Evolutionary conservation across 192 early-diverging fungal species (phyloP).

Genomic region (Coemansia sp.): DNA sequence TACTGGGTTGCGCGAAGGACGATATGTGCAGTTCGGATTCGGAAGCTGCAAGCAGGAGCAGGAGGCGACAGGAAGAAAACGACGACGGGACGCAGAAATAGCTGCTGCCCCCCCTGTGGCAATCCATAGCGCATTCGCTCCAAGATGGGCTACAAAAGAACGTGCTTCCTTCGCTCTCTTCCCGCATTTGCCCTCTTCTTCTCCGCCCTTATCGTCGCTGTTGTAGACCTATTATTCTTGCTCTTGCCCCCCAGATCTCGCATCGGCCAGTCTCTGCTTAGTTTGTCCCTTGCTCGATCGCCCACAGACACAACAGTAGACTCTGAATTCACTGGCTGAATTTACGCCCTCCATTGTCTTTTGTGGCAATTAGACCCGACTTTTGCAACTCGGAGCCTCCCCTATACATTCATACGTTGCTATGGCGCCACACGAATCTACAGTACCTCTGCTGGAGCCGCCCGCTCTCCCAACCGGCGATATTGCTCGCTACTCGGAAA

Average conservation of each 20-base stretch:
- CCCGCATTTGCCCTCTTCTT: background rate
- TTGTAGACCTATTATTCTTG: background rate
- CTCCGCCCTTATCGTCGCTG: background rate
- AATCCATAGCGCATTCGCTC: background rate
- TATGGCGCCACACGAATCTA: slow-evolving; percentile 9
- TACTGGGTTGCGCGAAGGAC: background rate
- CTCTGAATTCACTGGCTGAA: background rate
- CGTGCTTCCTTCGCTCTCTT: background rate
- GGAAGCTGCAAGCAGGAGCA: slow-evolving; percentile 2
- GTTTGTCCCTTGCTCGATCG: background rate
- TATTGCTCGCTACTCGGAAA: slow-evolving; percentile 29
- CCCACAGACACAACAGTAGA: background rate
- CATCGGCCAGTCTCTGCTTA: background rate
- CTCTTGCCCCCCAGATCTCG: background rate
- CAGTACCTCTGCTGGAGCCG: background rate
- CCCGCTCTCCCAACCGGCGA: slow-evolving; percentile 30
- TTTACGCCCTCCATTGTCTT: background rate
- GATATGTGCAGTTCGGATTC: slow-evolving; percentile 2
- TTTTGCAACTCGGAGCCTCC: background rate
- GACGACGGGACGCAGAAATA: background rate
- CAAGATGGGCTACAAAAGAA: slow-evolving; percentile 6
- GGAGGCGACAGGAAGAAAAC: background rate
- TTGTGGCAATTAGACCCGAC: background rate
- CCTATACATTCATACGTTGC: background rate
- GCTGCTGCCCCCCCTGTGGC: background rate